phyloP scores from a whole-genome alignment of 2,329 filamentous ascomycete species.

The Samsoniella hepiali region DNA sequence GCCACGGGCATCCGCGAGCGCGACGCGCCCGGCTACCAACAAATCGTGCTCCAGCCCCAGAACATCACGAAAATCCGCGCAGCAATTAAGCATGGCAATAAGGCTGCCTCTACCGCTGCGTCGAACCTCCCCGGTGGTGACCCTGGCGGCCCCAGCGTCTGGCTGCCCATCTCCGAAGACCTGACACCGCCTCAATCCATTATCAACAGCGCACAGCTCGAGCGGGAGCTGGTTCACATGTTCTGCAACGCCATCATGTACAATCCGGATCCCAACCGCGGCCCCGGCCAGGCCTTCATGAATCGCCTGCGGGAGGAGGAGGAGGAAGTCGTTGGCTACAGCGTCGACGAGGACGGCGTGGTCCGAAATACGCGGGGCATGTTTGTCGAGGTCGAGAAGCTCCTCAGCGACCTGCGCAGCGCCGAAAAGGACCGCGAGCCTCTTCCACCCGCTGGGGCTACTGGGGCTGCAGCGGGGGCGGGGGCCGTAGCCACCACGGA shows the following conservation, averaged over 20 bases:
- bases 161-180: slow-evolving; percentile 69
- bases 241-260: slow-evolving; percentile 99
- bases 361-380: slow-evolving; percentile 86
- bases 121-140: slow-evolving; percentile 59
- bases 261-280: slow-evolving; percentile 76
- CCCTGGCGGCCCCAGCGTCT: slow-evolving; percentile 53
- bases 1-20: slow-evolving; percentile 70
- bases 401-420: slow-evolving; percentile 71
- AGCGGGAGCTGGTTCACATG: slow-evolving; percentile 93
- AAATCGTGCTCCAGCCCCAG: slow-evolving; percentile 70
- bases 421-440: slow-evolving; percentile 58
- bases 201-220: slow-evolving; percentile 87
- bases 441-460: slow-evolving; percentile 26
- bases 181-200: slow-evolving; percentile 83
- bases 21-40: slow-evolving; percentile 72
- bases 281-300: slow-evolving; percentile 62
- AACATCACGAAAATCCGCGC: slow-evolving; percentile 76
- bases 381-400: slow-evolving; percentile 81
- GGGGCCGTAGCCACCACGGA: neutral
- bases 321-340: slow-evolving; percentile 54
- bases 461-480: neutral
- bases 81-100: slow-evolving; percentile 70
- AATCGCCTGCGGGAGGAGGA: slow-evolving; percentile 42
- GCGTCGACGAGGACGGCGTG: slow-evolving; percentile 77
- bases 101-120: slow-evolving; percentile 59